These are phyloP conservation scores for Xanthoceras sorbifolium DNA, from an alignment of 345 rosid genomes.

Conservation along the genomic window DNA sequence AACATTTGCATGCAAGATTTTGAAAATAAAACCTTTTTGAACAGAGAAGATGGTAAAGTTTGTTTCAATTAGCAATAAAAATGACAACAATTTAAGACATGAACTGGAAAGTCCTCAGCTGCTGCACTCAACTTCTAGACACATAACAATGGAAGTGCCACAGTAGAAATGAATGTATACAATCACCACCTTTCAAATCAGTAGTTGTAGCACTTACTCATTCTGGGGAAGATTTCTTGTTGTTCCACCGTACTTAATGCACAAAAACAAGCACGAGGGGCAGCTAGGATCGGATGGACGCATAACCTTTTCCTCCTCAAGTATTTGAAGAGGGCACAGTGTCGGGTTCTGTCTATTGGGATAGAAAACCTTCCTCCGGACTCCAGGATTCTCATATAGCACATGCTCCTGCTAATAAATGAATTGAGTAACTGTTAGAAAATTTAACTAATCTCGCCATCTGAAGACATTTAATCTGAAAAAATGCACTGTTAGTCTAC, in stretches of 20 bases:
- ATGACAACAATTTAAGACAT: not conserved
- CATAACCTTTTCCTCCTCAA: conserved; percentile 63
- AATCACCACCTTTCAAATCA: not conserved
- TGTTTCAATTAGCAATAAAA: not conserved
- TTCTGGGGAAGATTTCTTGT: conserved; percentile 68
- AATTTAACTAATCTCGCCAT: not conserved
- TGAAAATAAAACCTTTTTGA: not conserved
- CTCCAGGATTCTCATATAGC: conserved; percentile 51
- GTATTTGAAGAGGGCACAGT: conserved; percentile 56
- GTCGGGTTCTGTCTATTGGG: conserved; percentile 49
- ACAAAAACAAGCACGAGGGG: conserved; percentile 58
- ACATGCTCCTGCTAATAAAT: conserved; percentile 50
- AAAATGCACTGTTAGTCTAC: not conserved
- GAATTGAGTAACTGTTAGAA: not conserved
- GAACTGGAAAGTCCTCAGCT: not conserved
- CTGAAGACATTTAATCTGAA: not conserved
- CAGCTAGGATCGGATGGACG: conserved; percentile 55
- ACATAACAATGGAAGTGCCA: not conserved
- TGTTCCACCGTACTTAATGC: conserved; percentile 69
- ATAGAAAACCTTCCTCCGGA: conserved; percentile 46
- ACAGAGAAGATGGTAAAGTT: not conserved
- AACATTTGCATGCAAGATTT: not conserved
- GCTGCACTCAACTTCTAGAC: not conserved
- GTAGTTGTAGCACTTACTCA: conserved; percentile 36
- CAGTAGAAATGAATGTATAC: not conserved